Conservation (phyloP, 306 rosid species). For the Vigna radiata region DNA sequence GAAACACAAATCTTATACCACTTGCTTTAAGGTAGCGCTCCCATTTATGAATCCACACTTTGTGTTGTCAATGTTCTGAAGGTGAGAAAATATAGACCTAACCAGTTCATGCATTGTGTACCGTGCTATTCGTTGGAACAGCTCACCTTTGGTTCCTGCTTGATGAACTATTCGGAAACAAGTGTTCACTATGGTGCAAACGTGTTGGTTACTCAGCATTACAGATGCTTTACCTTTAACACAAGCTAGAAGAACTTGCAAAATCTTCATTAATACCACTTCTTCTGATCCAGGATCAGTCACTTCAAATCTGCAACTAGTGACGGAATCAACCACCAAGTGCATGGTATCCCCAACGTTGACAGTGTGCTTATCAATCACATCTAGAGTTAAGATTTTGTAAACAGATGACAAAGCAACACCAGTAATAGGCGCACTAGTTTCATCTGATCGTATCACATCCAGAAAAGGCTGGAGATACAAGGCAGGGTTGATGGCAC, state of each 20-base stretch:
- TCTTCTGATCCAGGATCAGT: slow-evolving; percentile 95
- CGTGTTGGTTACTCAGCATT: slow-evolving; percentile 82
- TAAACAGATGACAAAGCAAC: slow-evolving; percentile 86
- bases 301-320: slow-evolving; percentile 92
- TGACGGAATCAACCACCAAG: slow-evolving; percentile 87
- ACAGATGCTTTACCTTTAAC: slow-evolving; percentile 85
- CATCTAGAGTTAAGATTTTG: slow-evolving; percentile 83
- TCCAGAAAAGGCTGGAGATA: slow-evolving; percentile 90
- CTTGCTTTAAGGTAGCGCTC: slow-evolving; percentile 48
- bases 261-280: slow-evolving; percentile 86
- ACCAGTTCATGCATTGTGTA: slow-evolving; percentile 87
- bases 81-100: slow-evolving; percentile 84
- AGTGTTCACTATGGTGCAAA: slow-evolving; percentile 88
- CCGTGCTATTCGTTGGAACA: slow-evolving; percentile 92
- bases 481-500: slow-evolving; percentile 70
- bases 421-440: slow-evolving; percentile 91
- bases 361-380: slow-evolving; percentile 75
- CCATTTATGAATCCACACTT: slow-evolving; percentile 58
- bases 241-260: slow-evolving; percentile 91
- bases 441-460: slow-evolving; percentile 86
- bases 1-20: slow-evolving; percentile 50
- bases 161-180: slow-evolving; percentile 94
- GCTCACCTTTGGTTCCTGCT: slow-evolving; percentile 85
- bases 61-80: slow-evolving; percentile 68
- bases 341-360: slow-evolving; percentile 79